Percentiles rank a stretch among this genome's conserved stretches.
phyloP scores from a whole-genome alignment of 2,329 filamentous ascomycete genomes.

The Alternaria gansuensis region DNA sequence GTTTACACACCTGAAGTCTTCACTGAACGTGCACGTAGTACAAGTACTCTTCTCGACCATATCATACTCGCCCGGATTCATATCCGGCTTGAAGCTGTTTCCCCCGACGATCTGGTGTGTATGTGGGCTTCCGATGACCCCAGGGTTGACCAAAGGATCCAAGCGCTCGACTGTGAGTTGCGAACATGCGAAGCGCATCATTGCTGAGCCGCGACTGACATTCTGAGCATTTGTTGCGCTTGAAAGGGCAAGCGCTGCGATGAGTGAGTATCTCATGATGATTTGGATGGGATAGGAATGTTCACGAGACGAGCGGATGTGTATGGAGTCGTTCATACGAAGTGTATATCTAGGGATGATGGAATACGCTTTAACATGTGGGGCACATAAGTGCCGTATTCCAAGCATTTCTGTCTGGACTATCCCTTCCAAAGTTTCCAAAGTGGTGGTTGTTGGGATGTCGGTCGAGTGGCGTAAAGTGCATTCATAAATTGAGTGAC shows the following conservation, averaged over 20 bases:
- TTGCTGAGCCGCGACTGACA: constrained; percentile 13
- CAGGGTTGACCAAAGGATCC: constrained; percentile 43
- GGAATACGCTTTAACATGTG: neutral
- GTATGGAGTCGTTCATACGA: neutral
- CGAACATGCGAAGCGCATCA: constrained; percentile 42
- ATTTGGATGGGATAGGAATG: neutral
- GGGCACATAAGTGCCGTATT: constrained; percentile 3
- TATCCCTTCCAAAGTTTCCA: neutral
- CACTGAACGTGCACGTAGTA: constrained; percentile 43
- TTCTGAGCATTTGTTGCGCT: constrained; percentile 14
- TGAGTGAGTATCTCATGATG: constrained; percentile 8
- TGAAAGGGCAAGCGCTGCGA: constrained; percentile 1
- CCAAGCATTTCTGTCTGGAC: neutral
- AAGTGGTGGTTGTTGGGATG: neutral
- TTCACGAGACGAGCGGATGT: neutral
- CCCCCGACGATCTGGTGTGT: constrained; percentile 45
- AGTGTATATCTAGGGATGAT: neutral
- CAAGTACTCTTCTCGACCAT: constrained; percentile 34
- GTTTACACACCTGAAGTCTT: constrained; percentile 26
- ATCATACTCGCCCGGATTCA: constrained; percentile 40
- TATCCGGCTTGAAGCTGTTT: constrained; percentile 39
- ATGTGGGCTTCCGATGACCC: constrained; percentile 39
- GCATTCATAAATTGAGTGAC: constrained; percentile 13
- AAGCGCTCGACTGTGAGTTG: constrained; percentile 43
- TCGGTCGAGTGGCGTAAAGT: constrained; percentile 10